phyloP scores from a whole-genome alignment of 2,329 filamentous ascomycete genomes.

The Penicillium italicum region DNA sequence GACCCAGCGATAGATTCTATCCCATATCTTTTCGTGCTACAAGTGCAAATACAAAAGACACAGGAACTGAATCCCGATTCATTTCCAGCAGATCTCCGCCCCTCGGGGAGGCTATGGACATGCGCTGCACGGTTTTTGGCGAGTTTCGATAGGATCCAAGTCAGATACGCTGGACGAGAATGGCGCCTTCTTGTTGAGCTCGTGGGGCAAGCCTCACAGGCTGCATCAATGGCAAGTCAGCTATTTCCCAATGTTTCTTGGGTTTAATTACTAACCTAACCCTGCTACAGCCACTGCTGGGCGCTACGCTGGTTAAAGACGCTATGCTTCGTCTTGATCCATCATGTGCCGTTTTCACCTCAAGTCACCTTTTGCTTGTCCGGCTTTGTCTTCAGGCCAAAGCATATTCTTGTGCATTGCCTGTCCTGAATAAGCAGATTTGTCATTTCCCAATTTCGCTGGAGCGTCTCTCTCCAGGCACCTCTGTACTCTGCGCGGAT shows the following conservation, averaged over 20 bases:
- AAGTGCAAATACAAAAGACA: conserved; percentile 44
- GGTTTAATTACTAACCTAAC: conserved; percentile 17
- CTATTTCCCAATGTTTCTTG: not conserved
- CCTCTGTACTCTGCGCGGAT: conserved; percentile 29
- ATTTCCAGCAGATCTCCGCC: conserved; percentile 41
- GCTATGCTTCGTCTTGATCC: conserved; percentile 46
- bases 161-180: conserved; percentile 43
- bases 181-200: conserved; percentile 39
- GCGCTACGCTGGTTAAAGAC: conserved; percentile 40
- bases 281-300: conserved; percentile 35
- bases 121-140: conserved; percentile 51
- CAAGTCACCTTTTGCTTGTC: conserved; percentile 41
- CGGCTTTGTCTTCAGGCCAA: conserved; percentile 43
- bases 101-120: conserved; percentile 49
- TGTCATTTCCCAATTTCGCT: conserved; percentile 39
- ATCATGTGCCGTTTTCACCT: conserved; percentile 43
- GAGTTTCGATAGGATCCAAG: conserved; percentile 49
- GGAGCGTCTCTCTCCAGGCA: conserved; percentile 24
- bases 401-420: conserved; percentile 39
- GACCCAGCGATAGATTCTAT: conserved; percentile 58
- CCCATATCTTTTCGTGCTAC: conserved; percentile 56
- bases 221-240: conserved; percentile 33
- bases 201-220: conserved; percentile 33
- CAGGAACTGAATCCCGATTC: conserved; percentile 35
- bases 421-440: conserved; percentile 42